Conservation (phyloP, 148 eudicot genomes). For the Selenicereus undatus region DNA sequence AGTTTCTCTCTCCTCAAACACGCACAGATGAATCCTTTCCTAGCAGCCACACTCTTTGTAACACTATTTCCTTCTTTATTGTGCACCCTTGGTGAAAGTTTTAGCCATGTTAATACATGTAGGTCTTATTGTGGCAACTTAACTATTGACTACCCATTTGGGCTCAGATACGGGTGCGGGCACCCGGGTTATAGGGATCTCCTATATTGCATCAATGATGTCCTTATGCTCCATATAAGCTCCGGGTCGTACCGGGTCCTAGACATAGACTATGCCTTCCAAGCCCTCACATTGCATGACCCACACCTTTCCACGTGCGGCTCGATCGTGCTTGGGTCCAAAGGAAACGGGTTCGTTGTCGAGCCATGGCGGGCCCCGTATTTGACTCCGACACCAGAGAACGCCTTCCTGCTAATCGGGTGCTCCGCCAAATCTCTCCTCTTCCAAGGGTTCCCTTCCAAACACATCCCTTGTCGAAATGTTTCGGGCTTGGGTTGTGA, state of each 20-base stretch:
- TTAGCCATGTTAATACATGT: slow-evolving; percentile 43
- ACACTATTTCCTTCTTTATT: slow-evolving; percentile 8
- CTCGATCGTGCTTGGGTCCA: slow-evolving; percentile 53
- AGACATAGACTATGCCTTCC: slow-evolving; percentile 80
- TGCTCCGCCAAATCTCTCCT: slow-evolving; percentile 71
- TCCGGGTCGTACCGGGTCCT: slow-evolving; percentile 88
- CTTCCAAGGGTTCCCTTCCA: slow-evolving; percentile 76
- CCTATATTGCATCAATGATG: slow-evolving; percentile 75
- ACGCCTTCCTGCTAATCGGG: slow-evolving; percentile 71
- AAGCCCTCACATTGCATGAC: slow-evolving; percentile 68
- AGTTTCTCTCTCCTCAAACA: background rate
- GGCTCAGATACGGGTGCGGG: slow-evolving; percentile 71
- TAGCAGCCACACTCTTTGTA: slow-evolving; percentile 12
- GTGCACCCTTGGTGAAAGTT: slow-evolving; percentile 24
- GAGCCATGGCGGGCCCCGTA: slow-evolving; percentile 63
- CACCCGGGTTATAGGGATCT: slow-evolving; percentile 79
- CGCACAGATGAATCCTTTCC: slow-evolving; percentile 11
- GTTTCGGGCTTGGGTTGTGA: slow-evolving; percentile 92
- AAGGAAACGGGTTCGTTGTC: slow-evolving; percentile 80
- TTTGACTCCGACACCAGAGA: slow-evolving; percentile 63
- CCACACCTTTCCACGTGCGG: slow-evolving; percentile 83
- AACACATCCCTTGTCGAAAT: slow-evolving; percentile 65
- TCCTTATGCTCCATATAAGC: slow-evolving; percentile 75
- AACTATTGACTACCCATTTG: slow-evolving; percentile 75
- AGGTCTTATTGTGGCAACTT: slow-evolving; percentile 77